Base-by-base conservation (phyloP, 768 basidiomycete genomes). In the Amanita pseudoporphyria region DNA sequence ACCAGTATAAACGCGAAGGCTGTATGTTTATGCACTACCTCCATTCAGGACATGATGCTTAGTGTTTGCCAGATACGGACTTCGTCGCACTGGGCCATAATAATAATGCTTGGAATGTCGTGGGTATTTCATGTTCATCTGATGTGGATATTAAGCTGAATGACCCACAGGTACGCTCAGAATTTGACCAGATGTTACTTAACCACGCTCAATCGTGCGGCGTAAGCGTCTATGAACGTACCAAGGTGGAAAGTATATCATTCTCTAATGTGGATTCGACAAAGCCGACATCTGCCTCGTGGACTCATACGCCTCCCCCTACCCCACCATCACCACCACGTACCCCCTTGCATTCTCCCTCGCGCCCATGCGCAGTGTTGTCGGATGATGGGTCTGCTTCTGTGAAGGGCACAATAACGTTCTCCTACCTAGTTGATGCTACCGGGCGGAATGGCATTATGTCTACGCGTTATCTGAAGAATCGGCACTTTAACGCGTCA, bases 391-490 rank as follows among this genome's bases (percentile, higher is more conserved):
- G 56, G 12, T 42, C 61, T 1, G 37, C 47, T 3, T 46, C 53
- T 6, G 55, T 70, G 30, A 68, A 67, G 7, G 77, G 81, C 9
- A 70, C 70, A 22, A 84, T 81, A 13, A 68, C 69, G 1, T 89
- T 87, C 51, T 74, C 78, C 38, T 78, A 81, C 56, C 61, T 89
- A 21, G 73, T 88, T 18, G 86, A 89, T 59, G 86, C 85, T 6
- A 79, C 80, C 12, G 86, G 86, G 35, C 77, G 86, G n/a, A 68
- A 75, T 1, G 86, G 86, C 1, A 56, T 89, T 45, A 68, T 89
- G 64, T 85, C 83, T 6, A 78, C 76, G 10, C 73, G 70, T 40
- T 86, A 87, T 58, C 64, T 87, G 22, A 81, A 81, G 59, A 84
- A 83, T 58, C 71, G 86, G 37, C 77, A 72, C 53, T 81, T 77